A percentile compares a stretch with the other conserved stretches of the same genome.
phyloP scores from a whole-genome alignment of 2,329 filamentous ascomycete genomes.

The Aplosporella prunicola region DNA sequence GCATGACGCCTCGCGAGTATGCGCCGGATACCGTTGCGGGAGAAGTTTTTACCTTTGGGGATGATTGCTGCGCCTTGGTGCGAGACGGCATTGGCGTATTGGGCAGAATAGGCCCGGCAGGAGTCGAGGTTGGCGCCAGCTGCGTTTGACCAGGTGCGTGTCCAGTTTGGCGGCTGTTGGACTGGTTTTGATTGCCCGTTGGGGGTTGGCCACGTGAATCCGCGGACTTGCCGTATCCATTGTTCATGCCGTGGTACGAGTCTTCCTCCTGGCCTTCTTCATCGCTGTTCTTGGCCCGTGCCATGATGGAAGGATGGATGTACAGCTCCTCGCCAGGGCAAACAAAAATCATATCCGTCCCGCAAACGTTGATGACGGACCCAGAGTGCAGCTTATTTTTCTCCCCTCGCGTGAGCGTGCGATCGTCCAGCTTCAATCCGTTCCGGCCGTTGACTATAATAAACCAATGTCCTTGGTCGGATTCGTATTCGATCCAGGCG shows the following conservation, averaged over 20 bases:
- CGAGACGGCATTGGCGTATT: slow-evolving; percentile 27
- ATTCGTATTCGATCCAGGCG: slow-evolving; percentile 40
- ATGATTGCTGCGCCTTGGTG: slow-evolving; percentile 24
- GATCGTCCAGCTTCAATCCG: slow-evolving; percentile 74
- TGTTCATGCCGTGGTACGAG: slow-evolving; percentile 7
- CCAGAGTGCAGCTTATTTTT: slow-evolving; percentile 67
- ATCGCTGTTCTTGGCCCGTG: slow-evolving; percentile 25
- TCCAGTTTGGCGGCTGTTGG: slow-evolving; percentile 9
- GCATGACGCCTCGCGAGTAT: slow-evolving; percentile 42
- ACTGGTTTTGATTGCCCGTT: slow-evolving; percentile 21
- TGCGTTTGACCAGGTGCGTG: slow-evolving; percentile 20
- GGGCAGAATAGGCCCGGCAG: slow-evolving; percentile 7
- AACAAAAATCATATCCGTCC: slow-evolving; percentile 97
- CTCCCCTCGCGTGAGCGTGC: slow-evolving; percentile 56
- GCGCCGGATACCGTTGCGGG: slow-evolving; percentile 25
- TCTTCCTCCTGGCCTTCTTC: slow-evolving; percentile 15
- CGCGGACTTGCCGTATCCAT: slow-evolving; percentile 5
- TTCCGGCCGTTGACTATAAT: slow-evolving; percentile 86
- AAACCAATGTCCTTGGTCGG: slow-evolving; percentile 56
- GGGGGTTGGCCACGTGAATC: slow-evolving; percentile 8
- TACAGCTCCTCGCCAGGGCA: slow-evolving; percentile 67
- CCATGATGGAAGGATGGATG: slow-evolving; percentile 60
- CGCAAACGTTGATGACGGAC: slow-evolving; percentile 82
- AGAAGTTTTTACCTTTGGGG: slow-evolving; percentile 33
- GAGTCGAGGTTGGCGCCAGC: slow-evolving; percentile 21